These are phyloP conservation scores for Leishmania braziliensis DNA, from an alignment of 208 protist species.

Conservation along the genomic window DNA sequence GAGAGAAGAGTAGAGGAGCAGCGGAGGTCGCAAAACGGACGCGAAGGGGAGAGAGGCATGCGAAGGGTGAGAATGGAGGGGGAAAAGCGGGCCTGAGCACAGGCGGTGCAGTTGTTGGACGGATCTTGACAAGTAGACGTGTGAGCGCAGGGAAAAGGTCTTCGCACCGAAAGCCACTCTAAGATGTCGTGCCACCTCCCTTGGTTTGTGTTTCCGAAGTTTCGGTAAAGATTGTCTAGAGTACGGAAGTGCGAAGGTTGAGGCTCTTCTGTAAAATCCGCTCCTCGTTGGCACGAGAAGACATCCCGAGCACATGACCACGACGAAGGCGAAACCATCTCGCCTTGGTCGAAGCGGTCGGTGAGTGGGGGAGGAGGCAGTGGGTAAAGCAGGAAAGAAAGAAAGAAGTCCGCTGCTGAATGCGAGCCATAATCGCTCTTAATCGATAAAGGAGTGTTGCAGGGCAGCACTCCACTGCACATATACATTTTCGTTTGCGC, in stretches of 20 bases:
- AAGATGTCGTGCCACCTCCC: neutral
- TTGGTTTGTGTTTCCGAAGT: neutral
- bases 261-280: neutral
- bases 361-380: neutral
- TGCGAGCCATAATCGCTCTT: neutral
- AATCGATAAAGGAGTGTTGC: neutral
- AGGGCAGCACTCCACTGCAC: neutral
- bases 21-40: neutral
- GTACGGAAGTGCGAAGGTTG: neutral
- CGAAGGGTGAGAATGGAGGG: too few species aligned
- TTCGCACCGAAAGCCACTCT: neutral
- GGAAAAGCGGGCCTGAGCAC: too few species aligned
- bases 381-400: neutral
- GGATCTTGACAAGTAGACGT: neutral
- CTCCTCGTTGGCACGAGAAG: neutral
- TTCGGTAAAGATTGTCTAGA: neutral
- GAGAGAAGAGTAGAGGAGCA: neutral
- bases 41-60: too few species aligned
- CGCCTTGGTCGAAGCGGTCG: neutral
- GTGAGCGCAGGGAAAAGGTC: neutral
- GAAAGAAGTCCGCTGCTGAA: neutral
- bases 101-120: neutral
- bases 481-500: neutral
- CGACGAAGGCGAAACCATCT: neutral
- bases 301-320: neutral